Conservation (phyloP, 2,329 filamentous ascomycete genomes). For the Arachnomyces sp. region DNA sequence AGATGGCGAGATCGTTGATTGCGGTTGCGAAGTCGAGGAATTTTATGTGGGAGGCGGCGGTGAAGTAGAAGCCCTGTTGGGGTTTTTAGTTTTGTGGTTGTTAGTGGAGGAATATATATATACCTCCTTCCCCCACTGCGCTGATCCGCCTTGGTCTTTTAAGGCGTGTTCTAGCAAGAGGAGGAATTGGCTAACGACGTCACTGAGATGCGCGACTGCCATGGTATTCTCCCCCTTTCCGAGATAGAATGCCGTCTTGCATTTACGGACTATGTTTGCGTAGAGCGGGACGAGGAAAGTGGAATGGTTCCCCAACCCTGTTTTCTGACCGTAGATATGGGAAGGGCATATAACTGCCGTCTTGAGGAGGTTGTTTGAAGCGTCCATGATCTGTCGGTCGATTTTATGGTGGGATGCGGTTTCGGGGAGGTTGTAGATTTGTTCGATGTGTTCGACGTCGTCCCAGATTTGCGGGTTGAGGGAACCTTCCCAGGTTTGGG, state of each 20-base stretch:
- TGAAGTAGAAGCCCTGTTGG: conserved; percentile 9
- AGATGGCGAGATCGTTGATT: conserved; percentile 6
- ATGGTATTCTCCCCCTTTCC: conserved; percentile 6
- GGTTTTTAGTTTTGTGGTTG: neutral
- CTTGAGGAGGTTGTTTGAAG: conserved; percentile 7
- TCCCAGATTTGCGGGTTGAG: conserved; percentile 6
- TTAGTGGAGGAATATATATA: neutral
- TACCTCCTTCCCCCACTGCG: conserved; percentile 7
- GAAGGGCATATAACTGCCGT: conserved; percentile 6
- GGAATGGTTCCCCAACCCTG: neutral
- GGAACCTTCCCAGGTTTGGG: conserved; percentile 4
- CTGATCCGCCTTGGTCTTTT: conserved; percentile 2
- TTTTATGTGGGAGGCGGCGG: conserved; percentile 3
- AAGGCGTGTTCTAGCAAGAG: conserved; percentile 6
- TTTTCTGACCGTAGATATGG: conserved; percentile 6
- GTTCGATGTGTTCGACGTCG: conserved; percentile 4
- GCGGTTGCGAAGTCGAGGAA: conserved; percentile 9
- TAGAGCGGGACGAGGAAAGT: conserved; percentile 6
- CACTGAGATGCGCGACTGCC: conserved; percentile 6
- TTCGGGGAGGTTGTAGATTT: conserved; percentile 5
- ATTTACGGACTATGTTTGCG: conserved; percentile 3
- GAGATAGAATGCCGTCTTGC: conserved; percentile 7
- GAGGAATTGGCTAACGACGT: conserved; percentile 5
- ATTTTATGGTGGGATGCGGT: conserved; percentile 3
- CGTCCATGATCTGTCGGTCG: conserved; percentile 6